These are phyloP conservation scores for Schizothecium vesticola DNA, from an alignment of 495 filamentous ascomycete species.

Conservation along the genomic window DNA sequence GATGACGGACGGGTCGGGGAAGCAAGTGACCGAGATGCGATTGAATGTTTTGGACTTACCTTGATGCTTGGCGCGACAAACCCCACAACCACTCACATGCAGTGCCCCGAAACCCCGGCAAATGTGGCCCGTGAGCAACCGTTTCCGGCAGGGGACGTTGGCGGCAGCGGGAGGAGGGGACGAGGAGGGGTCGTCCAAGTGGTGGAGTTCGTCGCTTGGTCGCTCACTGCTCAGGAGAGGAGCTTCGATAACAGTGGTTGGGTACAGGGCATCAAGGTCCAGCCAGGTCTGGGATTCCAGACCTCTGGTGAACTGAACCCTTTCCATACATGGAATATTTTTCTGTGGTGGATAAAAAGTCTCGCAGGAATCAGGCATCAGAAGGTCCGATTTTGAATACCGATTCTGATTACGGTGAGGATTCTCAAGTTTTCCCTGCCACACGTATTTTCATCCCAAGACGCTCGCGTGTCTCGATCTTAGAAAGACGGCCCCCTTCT, in stretches of 20 bases:
- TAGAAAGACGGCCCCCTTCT: neutral
- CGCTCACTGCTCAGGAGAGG: neutral
- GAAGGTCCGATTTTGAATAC: neutral
- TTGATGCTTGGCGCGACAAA: neutral
- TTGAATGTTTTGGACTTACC: neutral
- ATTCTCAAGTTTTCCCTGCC: neutral
- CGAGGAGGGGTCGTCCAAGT: neutral
- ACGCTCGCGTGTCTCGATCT: neutral
- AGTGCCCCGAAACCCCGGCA: neutral
- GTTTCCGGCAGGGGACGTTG: neutral
- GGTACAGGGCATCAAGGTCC: neutral
- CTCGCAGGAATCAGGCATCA: neutral
- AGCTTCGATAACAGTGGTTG: neutral
- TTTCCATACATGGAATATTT: neutral
- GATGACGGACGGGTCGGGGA: neutral
- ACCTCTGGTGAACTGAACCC: neutral
- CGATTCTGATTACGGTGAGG: neutral
- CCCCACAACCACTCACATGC: neutral
- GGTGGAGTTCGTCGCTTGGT: neutral
- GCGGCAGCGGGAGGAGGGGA: neutral
- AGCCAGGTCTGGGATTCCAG: neutral
- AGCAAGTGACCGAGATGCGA: neutral
- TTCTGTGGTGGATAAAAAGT: neutral
- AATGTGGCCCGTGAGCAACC: neutral
- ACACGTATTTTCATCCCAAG: too few species aligned